These are phyloP conservation scores for Sarcodon sp. DNA, from an alignment of 768 basidiomycete species.

Conservation along the genomic window DNA sequence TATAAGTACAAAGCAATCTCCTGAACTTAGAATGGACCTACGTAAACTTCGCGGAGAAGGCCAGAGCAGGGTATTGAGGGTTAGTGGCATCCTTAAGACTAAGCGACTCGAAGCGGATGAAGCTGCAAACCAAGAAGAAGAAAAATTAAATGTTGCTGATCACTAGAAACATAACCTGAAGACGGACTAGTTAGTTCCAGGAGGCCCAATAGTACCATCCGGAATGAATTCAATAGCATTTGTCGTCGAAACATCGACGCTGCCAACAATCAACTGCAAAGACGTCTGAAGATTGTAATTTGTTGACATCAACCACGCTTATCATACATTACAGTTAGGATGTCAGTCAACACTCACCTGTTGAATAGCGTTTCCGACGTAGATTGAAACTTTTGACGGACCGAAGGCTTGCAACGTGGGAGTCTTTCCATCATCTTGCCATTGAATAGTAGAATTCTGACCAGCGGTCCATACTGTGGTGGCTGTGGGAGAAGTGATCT, in stretches of 20 bases:
- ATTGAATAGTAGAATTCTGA: constrained; percentile 32
- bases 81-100: constrained; percentile 34
- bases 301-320: background rate
- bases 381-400: constrained; percentile 39
- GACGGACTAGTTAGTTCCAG: constrained; percentile 41
- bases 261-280: constrained; percentile 36
- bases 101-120: constrained; percentile 64
- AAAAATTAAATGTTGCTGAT: background rate
- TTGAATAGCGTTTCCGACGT: constrained; percentile 42
- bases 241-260: constrained; percentile 37
- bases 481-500: constrained; percentile 49
- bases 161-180: background rate
- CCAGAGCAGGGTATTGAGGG: constrained; percentile 43
- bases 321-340: background rate
- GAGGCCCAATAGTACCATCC: constrained; percentile 37
- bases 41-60: constrained; percentile 76
- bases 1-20: background rate
- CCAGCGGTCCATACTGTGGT: constrained; percentile 36
- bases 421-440: constrained; percentile 39
- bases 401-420: constrained; percentile 45
- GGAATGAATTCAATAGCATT: constrained; percentile 38
- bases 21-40: constrained; percentile 20
- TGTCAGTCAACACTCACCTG: constrained; percentile 32
- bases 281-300: constrained; percentile 28
- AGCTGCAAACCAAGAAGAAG: constrained; percentile 27